phyloP scores from a whole-genome alignment of 129 eudicot species.

The Saussurea involucrata region DNA sequence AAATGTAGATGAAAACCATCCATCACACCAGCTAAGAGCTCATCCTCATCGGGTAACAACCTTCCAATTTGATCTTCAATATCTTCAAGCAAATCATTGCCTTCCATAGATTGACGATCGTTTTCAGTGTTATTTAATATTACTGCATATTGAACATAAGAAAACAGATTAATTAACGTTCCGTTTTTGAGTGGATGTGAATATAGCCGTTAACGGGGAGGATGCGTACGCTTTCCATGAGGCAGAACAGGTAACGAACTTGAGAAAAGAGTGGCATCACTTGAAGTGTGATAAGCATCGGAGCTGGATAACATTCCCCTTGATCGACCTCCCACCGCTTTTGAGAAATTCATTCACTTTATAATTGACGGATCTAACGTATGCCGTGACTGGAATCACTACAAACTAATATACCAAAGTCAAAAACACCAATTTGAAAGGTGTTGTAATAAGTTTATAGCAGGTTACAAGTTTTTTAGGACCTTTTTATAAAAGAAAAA shows the following conservation, averaged over 20 bases:
- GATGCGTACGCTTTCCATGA: conserved; percentile 55
- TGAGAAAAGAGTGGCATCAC: conserved; percentile 60
- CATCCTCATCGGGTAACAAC: conserved; percentile 87
- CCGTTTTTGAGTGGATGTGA: neutral
- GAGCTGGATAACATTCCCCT: conserved; percentile 29
- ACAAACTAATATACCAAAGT: conserved; percentile 5
- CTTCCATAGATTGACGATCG: conserved; percentile 28
- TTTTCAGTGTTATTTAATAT: conserved; percentile 29
- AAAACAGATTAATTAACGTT: conserved; percentile 2
- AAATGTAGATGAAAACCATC: conserved; percentile 49
- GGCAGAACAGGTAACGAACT: conserved; percentile 80
- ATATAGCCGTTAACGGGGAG: neutral
- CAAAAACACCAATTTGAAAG: neutral
- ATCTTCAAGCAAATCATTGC: conserved; percentile 36
- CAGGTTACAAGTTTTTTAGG: too few species aligned
- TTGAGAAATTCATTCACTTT: conserved; percentile 31
- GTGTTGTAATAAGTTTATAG: too few species aligned
- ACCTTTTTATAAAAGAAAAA: too few species aligned
- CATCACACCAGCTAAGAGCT: conserved; percentile 71
- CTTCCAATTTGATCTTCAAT: conserved; percentile 34
- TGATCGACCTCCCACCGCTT: conserved; percentile 36
- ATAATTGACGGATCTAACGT: conserved; percentile 22
- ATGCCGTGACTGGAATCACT: neutral
- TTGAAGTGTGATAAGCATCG: conserved; percentile 35
- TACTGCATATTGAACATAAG: conserved; percentile 38